These are phyloP conservation scores for Diplodia intermedia DNA, from an alignment of 2,329 filamentous ascomycete genomes.

Conservation along the genomic window DNA sequence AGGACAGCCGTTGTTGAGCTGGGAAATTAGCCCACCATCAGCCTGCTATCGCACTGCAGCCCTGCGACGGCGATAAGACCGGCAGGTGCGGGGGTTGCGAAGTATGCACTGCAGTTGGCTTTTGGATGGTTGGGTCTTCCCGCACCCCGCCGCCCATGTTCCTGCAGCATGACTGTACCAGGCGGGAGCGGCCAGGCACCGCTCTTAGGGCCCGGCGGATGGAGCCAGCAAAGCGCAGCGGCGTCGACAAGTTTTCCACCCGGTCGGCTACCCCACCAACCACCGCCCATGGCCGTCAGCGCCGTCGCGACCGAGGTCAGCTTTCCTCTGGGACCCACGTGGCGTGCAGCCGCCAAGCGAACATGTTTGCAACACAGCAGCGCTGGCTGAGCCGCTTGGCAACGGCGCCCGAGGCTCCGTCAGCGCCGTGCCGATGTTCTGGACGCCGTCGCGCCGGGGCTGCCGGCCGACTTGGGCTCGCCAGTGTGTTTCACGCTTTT, in stretches of 20 bases:
- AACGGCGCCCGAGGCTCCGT: constrained; percentile 17
- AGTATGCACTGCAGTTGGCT: not conserved
- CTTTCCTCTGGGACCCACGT: constrained; percentile 22
- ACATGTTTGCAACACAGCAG: constrained; percentile 12
- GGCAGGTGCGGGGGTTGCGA: constrained; percentile 13
- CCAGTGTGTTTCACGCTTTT: constrained; percentile 13
- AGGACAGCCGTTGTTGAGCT: constrained; percentile 1
- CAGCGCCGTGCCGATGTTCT: constrained; percentile 25
- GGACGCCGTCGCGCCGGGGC: constrained; percentile 12
- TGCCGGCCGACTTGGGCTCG: not conserved
- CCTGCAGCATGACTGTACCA: constrained; percentile 5
- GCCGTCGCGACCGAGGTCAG: not conserved
- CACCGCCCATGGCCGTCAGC: not conserved
- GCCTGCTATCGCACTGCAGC: constrained; percentile 6
- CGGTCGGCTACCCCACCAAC: constrained; percentile 6
- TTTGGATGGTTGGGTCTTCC: constrained; percentile 8
- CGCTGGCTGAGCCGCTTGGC: constrained; percentile 7
- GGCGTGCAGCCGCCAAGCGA: constrained; percentile 20
- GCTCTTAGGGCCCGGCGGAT: not conserved
- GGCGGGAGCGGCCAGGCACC: constrained; percentile 1
- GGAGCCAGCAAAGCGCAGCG: constrained; percentile 11
- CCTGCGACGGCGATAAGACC: not conserved
- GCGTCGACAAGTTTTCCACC: not conserved
- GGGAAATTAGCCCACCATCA: constrained; percentile 28
- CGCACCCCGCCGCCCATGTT: constrained; percentile 1